phyloP scores from a whole-genome alignment of 2,329 filamentous ascomycete genomes.

The Metarhizium rileyi region DNA sequence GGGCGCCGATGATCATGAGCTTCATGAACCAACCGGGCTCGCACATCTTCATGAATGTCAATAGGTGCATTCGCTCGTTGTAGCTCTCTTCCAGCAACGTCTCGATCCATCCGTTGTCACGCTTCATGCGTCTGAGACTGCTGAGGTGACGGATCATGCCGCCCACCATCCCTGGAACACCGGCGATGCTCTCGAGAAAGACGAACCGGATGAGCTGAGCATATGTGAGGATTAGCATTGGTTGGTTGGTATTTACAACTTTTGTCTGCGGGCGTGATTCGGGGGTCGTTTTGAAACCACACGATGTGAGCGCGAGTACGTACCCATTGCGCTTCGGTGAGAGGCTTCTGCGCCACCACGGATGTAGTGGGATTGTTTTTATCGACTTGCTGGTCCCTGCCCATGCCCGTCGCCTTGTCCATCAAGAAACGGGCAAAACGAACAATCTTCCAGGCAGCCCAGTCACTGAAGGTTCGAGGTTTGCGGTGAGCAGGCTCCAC shows the following conservation, averaged over 20 bases:
- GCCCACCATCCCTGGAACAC: slow-evolving; percentile 93
- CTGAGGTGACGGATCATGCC: slow-evolving; percentile 87
- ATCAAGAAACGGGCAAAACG: slow-evolving; percentile 68
- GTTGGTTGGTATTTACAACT: slow-evolving; percentile 6
- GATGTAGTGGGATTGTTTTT: slow-evolving; percentile 47
- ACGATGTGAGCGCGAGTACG: slow-evolving; percentile 10
- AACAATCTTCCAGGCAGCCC: slow-evolving; percentile 67
- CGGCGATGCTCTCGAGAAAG: slow-evolving; percentile 90
- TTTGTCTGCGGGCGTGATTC: neutral
- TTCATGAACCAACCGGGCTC: slow-evolving; percentile 74
- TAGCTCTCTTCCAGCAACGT: slow-evolving; percentile 82
- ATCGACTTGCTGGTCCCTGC: slow-evolving; percentile 60
- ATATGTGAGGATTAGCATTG: neutral
- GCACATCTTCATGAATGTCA: slow-evolving; percentile 88
- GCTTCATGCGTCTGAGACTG: slow-evolving; percentile 73
- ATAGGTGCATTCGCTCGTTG: slow-evolving; percentile 88
- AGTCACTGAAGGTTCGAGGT: slow-evolving; percentile 64
- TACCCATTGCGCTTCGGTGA: slow-evolving; percentile 81
- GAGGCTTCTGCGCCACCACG: slow-evolving; percentile 41
- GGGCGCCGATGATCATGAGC: slow-evolving; percentile 79
- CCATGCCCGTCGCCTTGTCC: slow-evolving; percentile 67
- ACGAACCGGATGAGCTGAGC: slow-evolving; percentile 70
- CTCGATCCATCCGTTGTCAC: slow-evolving; percentile 96
- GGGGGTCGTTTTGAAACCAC: neutral
- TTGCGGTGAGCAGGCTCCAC: slow-evolving; percentile 70